Percentiles rank a stretch among this genome's conserved stretches.
phyloP scores from a whole-genome alignment of 2,329 filamentous ascomycete species.

The Cryphonectria parasitica region DNA sequence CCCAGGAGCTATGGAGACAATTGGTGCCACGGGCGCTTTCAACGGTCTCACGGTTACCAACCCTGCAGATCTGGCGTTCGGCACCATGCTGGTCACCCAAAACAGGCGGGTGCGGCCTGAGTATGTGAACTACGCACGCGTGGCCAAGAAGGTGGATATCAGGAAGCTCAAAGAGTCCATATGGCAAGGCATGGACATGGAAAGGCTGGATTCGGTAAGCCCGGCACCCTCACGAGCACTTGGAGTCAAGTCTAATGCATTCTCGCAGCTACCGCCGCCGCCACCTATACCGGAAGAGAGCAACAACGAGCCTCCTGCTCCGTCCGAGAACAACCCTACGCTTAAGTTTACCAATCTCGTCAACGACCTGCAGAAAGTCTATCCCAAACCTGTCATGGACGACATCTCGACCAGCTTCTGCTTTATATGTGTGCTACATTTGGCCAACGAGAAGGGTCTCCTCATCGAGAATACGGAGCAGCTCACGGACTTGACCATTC shows the following conservation, averaged over 20 bases:
- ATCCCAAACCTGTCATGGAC: constrained; percentile 81
- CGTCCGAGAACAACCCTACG: constrained; percentile 49
- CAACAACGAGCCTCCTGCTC: constrained; percentile 33
- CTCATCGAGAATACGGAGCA: constrained; percentile 69
- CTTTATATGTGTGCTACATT: constrained; percentile 89
- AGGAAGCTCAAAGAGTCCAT: constrained; percentile 70
- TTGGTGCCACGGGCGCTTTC: constrained; percentile 49
- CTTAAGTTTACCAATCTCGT: constrained; percentile 92
- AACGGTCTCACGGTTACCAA: constrained; percentile 50
- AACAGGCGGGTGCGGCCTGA: constrained; percentile 66
- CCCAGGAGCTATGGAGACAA: constrained; percentile 50
- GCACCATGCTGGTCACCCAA: constrained; percentile 69
- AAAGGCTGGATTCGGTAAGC: constrained; percentile 53
- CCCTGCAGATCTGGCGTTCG: constrained; percentile 56
- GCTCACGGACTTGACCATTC: constrained; percentile 63
- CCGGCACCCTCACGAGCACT: background rate
- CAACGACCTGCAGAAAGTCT: constrained; percentile 84
- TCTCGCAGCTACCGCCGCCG: constrained; percentile 39
- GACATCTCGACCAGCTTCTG: constrained; percentile 94
- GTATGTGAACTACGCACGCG: constrained; percentile 71
- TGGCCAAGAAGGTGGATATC: constrained; percentile 74
- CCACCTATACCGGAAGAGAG: constrained; percentile 40
- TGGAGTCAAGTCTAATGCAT: background rate
- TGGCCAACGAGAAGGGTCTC: constrained; percentile 92
- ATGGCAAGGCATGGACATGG: constrained; percentile 68